Evolutionary conservation across 306 rosid genomes (phyloP), one percentile per base, ranked within the genome.

Genomic region (Prosopis cineraria): DNA sequence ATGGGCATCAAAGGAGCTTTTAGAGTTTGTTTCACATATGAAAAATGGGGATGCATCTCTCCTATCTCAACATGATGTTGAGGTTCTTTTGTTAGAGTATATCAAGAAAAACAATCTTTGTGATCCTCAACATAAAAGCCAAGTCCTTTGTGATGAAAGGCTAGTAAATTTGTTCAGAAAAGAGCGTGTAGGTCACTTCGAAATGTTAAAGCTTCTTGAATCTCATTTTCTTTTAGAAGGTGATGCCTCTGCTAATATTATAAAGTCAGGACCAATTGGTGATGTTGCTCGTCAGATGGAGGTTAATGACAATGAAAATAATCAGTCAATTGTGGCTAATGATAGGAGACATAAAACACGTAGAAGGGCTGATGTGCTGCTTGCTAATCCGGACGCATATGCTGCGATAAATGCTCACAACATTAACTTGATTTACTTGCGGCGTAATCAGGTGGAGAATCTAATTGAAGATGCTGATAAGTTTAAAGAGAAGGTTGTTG

Each of bases 1-100:
- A 63, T 96, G 99, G 99, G 99, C 98, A 73, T 79, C 97, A 11
- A 89, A 88, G 71, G 99, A 88, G 86, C 97, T 96, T 73, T 80
- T 93, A 80, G 96, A 93, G 83, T 93, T 96, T 85, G 99, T 96
- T 88, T 85, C 93, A 24, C 90, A 93, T 76, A 85, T 93, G 94
- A 91, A 81, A 86, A 87, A 90, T 85, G 98, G 98, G 30, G 94
- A 93, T 75, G 83, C 84, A 22, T 85, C 98, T 37, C 72, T 73
- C 63, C 74, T 88, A 76, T 75, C 98, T 27, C 96, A 83, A 84
- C 89, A 78, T 76, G 99, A 89, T 56, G 94, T 85, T 14, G 89
- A 96, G 81, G 79, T 25, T 41, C 90, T 96, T 76, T 50, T 96
- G 90, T 87, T 85, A 17, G 96, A 93, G 77, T 90, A 93, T 89